A percentile compares a stretch with the other conserved stretches of the same genome.
Conservation (phyloP, 805 yeast genomes). For the Huiozyma naganishii region DNA sequence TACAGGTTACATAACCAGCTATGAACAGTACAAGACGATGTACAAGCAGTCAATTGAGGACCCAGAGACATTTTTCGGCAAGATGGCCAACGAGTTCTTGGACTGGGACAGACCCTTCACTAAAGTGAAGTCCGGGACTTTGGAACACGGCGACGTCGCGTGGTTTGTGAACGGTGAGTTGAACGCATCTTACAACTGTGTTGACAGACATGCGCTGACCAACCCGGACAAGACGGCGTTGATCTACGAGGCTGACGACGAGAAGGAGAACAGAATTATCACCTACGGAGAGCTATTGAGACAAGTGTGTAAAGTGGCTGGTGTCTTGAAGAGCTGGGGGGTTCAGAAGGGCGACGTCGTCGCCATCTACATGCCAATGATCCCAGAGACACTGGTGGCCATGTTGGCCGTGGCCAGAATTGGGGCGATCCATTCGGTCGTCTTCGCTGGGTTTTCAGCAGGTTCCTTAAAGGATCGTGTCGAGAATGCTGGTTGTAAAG, state of each 20-base stretch:
- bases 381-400: conserved; percentile 91
- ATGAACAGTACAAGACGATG: conserved; percentile 61
- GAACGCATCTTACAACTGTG: conserved; percentile 88
- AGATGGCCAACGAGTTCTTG: conserved; percentile 60
- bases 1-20: conserved; percentile 39
- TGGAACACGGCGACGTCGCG: conserved; percentile 68
- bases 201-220: conserved; percentile 86
- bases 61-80: conserved; percentile 77
- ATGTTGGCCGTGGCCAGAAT: conserved; percentile 85
- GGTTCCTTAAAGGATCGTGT: conserved; percentile 89
- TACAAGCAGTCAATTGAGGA: conserved; percentile 71
- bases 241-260: conserved; percentile 92
- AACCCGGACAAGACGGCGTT: conserved; percentile 78
- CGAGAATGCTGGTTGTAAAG: conserved; percentile 73
- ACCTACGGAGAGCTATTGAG: conserved; percentile 81
- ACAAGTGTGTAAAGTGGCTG: conserved; percentile 80
- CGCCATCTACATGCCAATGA: conserved; percentile 95
- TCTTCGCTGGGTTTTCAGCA: conserved; percentile 93
- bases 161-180: conserved; percentile 93
- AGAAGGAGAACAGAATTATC: conserved; percentile 54
- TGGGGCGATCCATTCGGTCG: conserved; percentile 94
- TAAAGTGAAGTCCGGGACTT: conserved; percentile 42
- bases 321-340: conserved; percentile 73
- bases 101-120: conserved; percentile 68
- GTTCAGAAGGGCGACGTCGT: conserved; percentile 92